Percentiles rank a stretch among this genome's conserved stretches.
phyloP scores from a whole-genome alignment of 768 basidiomycete species.

The Mycena galericulata region DNA sequence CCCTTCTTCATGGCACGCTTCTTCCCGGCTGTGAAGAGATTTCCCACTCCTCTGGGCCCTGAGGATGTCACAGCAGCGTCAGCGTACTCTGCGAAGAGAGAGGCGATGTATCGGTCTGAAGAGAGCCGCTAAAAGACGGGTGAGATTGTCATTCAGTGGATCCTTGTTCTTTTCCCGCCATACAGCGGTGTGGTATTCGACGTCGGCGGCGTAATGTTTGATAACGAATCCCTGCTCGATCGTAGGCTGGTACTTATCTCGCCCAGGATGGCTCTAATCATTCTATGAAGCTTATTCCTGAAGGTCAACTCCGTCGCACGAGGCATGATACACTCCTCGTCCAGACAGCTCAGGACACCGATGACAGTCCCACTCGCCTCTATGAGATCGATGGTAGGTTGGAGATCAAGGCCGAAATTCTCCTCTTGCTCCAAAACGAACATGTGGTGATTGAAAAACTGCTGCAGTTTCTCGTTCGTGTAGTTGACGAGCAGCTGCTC shows the following conservation, averaged over 20 bases:
- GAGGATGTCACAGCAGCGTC: conserved; percentile 52
- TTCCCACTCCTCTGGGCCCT: conserved; percentile 49
- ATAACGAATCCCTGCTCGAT: conserved; percentile 95
- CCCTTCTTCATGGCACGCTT: conserved; percentile 91
- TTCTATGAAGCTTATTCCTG: conserved; percentile 86
- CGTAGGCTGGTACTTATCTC: conserved; percentile 85
- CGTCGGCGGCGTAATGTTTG: conserved; percentile 95
- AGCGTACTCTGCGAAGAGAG: conserved; percentile 86
- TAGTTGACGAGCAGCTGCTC: conserved; percentile 99
- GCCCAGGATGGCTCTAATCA: conserved; percentile 75
- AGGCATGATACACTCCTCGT: conserved; percentile 99
- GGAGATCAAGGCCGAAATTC: conserved; percentile 97
- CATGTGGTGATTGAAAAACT: conserved; percentile 99
- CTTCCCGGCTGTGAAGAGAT: conserved; percentile 64
- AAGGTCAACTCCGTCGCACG: conserved; percentile 96
- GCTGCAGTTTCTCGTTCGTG: conserved; percentile 98
- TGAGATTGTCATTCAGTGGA: conserved; percentile 95
- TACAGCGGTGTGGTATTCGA: conserved; percentile 95
- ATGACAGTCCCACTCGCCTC: conserved; percentile 85
- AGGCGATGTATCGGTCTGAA: conserved; percentile 82
- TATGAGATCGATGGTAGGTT: conserved; percentile 98
- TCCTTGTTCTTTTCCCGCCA: conserved; percentile 99
- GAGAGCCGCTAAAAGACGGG: conserved; percentile 88
- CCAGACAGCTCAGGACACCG: conserved; percentile 92
- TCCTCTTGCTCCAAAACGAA: conserved; percentile 99